phyloP scores from a whole-genome alignment of 2,329 filamentous ascomycete species.

The Dryadomyces sulphureus region DNA sequence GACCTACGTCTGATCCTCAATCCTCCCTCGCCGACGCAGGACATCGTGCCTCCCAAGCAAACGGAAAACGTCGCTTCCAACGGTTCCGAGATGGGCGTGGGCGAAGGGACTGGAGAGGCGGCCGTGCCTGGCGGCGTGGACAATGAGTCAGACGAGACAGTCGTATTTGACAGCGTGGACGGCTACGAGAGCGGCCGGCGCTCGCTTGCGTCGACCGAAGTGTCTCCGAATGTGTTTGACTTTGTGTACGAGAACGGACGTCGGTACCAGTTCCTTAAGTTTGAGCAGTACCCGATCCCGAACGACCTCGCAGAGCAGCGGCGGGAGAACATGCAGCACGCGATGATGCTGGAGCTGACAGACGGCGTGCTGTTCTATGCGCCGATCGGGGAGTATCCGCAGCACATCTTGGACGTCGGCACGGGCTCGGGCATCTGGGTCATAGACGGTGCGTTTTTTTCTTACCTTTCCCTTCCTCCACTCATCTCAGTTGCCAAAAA shows the following conservation, averaged over 20 bases:
- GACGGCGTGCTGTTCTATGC: conserved; percentile 26
- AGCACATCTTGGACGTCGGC: conserved; percentile 7
- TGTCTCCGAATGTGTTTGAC: conserved; percentile 15
- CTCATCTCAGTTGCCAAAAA: conserved; percentile 4
- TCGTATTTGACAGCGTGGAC: no score
- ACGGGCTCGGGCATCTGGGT: conserved; percentile 13
- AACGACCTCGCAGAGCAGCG: conserved; percentile 30
- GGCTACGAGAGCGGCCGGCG: conserved; percentile 13
- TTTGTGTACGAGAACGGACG: conserved; percentile 20
- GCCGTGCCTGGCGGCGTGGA: no score
- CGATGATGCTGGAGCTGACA: conserved; percentile 29
- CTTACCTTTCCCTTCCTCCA: conserved; percentile 5
- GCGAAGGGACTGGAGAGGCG: no score
- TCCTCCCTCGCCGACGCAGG: no score
- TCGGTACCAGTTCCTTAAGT: conserved; percentile 16
- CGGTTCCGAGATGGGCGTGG: no score
- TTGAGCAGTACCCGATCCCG: conserved; percentile 17
- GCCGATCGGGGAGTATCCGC: conserved; percentile 19
- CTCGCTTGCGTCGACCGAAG: conserved; percentile 9
- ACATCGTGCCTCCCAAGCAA: no score
- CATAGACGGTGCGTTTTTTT: conserved; percentile 20
- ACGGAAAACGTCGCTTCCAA: no score
- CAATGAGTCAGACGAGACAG: no score
- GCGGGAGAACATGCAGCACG: conserved; percentile 29
- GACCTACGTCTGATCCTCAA: no score